Conservation (phyloP, 495 filamentous ascomycete species). For the Penicillium pancosmium region DNA sequence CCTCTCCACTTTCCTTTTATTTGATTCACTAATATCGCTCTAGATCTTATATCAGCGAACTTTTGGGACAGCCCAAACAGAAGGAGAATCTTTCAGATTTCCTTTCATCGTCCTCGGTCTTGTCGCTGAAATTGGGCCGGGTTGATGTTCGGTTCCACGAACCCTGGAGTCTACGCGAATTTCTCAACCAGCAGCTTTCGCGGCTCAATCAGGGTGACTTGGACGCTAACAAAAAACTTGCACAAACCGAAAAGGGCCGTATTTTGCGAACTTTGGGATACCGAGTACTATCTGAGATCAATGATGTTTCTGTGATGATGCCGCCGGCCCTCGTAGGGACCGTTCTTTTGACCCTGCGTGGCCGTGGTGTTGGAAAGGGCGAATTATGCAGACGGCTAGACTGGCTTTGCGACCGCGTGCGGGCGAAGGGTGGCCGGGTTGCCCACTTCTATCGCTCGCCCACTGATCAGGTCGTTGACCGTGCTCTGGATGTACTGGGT, state of each 20-base stretch:
- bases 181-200: constrained; percentile 72
- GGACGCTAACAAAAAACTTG: constrained; percentile 42
- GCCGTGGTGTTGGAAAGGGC: constrained; percentile 83
- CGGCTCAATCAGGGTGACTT: constrained; percentile 39
- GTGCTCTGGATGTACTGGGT: constrained; percentile 88
- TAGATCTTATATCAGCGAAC: constrained; percentile 86
- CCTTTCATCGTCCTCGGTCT: constrained; percentile 81
- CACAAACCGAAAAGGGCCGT: constrained; percentile 54
- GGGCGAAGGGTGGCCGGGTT: constrained; percentile 83
- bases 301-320: constrained; percentile 95
- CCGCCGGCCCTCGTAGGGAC: constrained; percentile 94
- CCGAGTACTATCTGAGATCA: constrained; percentile 90
- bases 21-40: constrained; percentile 15
- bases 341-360: constrained; percentile 86
- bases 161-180: constrained; percentile 85
- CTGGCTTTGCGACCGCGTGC: constrained; percentile 85
- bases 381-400: constrained; percentile 87
- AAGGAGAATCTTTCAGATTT: constrained; percentile 93
- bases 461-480: constrained; percentile 79
- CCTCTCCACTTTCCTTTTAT: neutral
- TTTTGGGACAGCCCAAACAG: constrained; percentile 89
- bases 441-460: constrained; percentile 86
- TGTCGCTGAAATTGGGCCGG: constrained; percentile 84
- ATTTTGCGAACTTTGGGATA: constrained; percentile 85
- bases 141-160: constrained; percentile 96